Evolutionary conservation across 208 protist species (phyloP), one percentile per base, ranked within the genome.

Genomic region (Leishmania mexicana): DNA sequence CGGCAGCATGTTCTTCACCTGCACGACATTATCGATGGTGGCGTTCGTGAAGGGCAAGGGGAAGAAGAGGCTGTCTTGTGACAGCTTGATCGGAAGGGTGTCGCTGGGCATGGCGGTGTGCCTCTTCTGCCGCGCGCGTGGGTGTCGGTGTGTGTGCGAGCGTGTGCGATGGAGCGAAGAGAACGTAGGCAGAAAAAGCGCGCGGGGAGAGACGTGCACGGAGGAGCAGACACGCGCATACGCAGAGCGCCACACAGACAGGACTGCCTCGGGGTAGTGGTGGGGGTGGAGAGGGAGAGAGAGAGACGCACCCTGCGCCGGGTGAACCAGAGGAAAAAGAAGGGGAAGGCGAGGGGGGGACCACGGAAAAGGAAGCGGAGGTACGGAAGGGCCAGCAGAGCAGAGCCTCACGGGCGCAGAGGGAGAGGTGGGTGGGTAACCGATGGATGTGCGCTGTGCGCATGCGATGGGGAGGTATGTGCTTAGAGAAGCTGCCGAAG

Each of bases 41-140:
- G 83, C 78, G 74, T 94, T 87, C 51, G 88, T 95, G 75, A 96
- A 88, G 62, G 94, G 92, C 40, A 96, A 78, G 0, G 90, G 94
- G 74, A 95, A 97, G 79, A 94, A 97, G 35, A 97, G 86, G 58
- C 67, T 87, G 58, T 93, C 88, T 85, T 96, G 93, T 28, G 92
- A 96, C 57, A 97, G 85, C 54, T 85, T 79, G 7, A 95, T 80
- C 72, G 83, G 82, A 31, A 88, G 65, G 7, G 45, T 74, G 28
- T 78, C 80, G 45, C n/a, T 35, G 31, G 82, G 31, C 83, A 85
- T 86, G 62, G 75, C 81, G n/a, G 28, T 31, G 15, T 35, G 45
- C 11, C 10, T n/a, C 40, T 51, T 74, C 45, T 35, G 31, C 53
- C 35, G 53, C 47, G 40, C 38, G 17, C 40, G 77, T 62, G 45